Percentiles rank a stretch among this genome's conserved stretches.
Conservation (phyloP, 768 basidiomycete genomes). For the Harrya chromipes region DNA sequence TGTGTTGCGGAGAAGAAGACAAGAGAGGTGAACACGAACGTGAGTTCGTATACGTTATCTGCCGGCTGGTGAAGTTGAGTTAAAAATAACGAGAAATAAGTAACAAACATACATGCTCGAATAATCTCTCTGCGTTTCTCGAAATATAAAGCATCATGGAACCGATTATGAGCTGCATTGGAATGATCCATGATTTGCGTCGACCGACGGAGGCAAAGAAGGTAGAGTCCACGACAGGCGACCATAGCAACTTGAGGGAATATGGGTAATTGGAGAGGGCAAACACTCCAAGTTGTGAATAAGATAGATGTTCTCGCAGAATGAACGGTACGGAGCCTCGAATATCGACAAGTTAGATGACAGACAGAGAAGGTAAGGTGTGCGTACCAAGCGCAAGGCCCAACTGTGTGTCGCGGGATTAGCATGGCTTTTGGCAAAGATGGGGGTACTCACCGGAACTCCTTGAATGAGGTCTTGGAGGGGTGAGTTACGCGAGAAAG, state of each 20-base stretch:
- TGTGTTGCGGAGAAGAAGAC: slow-evolving; percentile 97
- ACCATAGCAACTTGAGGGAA: slow-evolving; percentile 96
- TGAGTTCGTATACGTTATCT: slow-evolving; percentile 73
- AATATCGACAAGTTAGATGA: slow-evolving; percentile 6
- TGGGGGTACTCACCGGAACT: slow-evolving; percentile 65
- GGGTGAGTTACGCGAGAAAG: slow-evolving; percentile 14
- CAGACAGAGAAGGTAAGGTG: neutral
- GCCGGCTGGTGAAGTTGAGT: slow-evolving; percentile 56
- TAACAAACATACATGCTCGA: slow-evolving; percentile 61
- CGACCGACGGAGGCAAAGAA: slow-evolving; percentile 84
- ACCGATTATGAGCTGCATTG: slow-evolving; percentile 92
- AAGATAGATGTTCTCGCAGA: slow-evolving; percentile 91
- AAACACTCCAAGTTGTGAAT: slow-evolving; percentile 94
- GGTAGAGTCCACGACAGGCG: slow-evolving; percentile 92
- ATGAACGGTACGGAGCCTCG: slow-evolving; percentile 95
- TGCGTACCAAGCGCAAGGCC: slow-evolving; percentile 82
- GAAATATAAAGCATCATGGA: slow-evolving; percentile 79
- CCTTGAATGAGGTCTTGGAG: slow-evolving; percentile 75
- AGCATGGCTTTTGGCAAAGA: slow-evolving; percentile 8
- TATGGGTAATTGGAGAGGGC: slow-evolving; percentile 92
- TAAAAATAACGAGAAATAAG: slow-evolving; percentile 1
- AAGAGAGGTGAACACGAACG: slow-evolving; percentile 80
- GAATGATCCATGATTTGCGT: slow-evolving; percentile 98
- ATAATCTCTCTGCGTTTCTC: slow-evolving; percentile 65
- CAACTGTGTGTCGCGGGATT: slow-evolving; percentile 41